Conservation (phyloP, 257 asterid species). For the Nicotiana obtusifolia region DNA sequence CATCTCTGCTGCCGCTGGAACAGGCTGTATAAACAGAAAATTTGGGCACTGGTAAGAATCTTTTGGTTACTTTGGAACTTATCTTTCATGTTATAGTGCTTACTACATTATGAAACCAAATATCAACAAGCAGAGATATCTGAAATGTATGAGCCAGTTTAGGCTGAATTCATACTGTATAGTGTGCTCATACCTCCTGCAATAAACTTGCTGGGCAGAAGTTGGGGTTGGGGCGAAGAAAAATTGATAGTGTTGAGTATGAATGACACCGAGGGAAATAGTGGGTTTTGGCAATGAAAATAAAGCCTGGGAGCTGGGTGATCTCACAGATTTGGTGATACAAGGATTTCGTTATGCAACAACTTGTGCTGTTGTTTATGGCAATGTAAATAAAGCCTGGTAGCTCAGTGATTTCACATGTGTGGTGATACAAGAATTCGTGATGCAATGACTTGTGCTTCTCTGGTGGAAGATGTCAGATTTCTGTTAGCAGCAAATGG, state of each 20-base stretch:
- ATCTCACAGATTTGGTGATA: neutral
- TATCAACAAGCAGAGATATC: neutral
- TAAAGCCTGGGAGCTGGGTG: neutral
- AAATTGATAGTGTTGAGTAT: neutral
- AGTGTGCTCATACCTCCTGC: neutral
- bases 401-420: neutral
- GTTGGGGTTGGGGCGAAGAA: neutral
- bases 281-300: neutral
- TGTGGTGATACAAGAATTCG: neutral
- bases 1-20: conserved; percentile 34
- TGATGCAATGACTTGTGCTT: neutral
- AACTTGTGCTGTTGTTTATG: neutral
- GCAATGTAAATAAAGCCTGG: neutral
- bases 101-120: neutral
- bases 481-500: neutral
- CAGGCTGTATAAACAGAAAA: conserved; percentile 65
- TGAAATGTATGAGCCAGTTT: neutral
- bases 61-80: neutral
- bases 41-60: conserved; percentile 58
- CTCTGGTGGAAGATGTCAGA: neutral
- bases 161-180: neutral
- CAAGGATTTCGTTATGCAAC: neutral
- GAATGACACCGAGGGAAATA: neutral
- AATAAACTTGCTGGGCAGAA: neutral
- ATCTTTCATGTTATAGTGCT: neutral